Base-by-base conservation (phyloP, 768 basidiomycete genomes). In the Grammothele lineata region DNA sequence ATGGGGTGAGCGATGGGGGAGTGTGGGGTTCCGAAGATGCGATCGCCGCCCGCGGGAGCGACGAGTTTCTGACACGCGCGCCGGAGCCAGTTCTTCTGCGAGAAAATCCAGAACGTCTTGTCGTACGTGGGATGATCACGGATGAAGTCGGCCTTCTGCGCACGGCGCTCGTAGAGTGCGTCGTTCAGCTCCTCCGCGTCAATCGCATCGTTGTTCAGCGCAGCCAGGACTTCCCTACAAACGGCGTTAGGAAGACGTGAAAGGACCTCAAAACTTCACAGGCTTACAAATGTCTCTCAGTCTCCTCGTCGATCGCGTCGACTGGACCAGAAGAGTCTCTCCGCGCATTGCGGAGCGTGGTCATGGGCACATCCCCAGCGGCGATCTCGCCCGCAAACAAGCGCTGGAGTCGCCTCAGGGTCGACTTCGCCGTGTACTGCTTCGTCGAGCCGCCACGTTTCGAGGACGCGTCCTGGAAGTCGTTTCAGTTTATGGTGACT, bases 41-140 rank as follows among this genome's bases (percentile, higher is more conserved):
- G 88, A 47, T 91, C 87, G 19, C 92, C 91, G 44, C 81, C 78
- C 0, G 90, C 78, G 0, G 95, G 90, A 32, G 78, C 77, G 15
- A 95, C 91, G 37, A 95, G 65, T 50, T 77, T 80, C 65, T 98
- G 95, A 61, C 88, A 95, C 48, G 83, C 60, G 35, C 70, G 76
- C 1, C 95, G 85, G 32, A 94, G 27, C 14, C 67, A 65, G 53
- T 86, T 90, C 53, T 80, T 77, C 67, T 95, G 92, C 2, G 85
- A 78, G 62, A 97, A 85, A 17, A 95, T 50, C 87, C 90, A 96
- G 51, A 97, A 85, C 0, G 88, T 80, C 58, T 82, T 87, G 66
- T 97, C 94, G 59, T 88, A 98, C 2, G 83, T 76, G 0, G 95
- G 92, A 66, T 96, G 87, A 45, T 85, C 79, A 2, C 77, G 80